Conservation (phyloP, 2,329 filamentous ascomycete genomes). For the Corinectria fuckeliana region DNA sequence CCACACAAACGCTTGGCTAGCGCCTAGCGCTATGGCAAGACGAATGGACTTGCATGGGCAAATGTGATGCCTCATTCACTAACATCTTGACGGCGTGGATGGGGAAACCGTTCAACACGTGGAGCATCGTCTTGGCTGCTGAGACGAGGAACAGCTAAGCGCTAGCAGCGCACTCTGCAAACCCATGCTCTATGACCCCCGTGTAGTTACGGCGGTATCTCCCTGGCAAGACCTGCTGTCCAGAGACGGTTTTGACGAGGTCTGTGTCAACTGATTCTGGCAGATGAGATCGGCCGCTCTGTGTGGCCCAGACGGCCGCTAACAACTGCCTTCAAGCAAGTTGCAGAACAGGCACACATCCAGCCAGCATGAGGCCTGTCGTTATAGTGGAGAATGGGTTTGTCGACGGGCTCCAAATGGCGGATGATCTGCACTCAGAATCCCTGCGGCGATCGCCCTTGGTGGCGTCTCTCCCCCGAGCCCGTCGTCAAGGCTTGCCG, state of each 20-base stretch:
- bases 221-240: neutral
- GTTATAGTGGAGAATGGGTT: constrained; percentile 21
- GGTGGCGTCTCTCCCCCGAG: constrained; percentile 34
- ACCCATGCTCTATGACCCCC: constrained; percentile 21
- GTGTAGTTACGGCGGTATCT: constrained; percentile 20
- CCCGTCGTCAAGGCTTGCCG: constrained; percentile 18
- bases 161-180: constrained; percentile 21
- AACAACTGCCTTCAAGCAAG: constrained; percentile 2
- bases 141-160: constrained; percentile 14
- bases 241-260: neutral
- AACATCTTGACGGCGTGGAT: constrained; percentile 6
- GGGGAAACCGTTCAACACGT: constrained; percentile 35
- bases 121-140: constrained; percentile 30
- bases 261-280: constrained; percentile 1
- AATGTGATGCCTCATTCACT: constrained; percentile 14
- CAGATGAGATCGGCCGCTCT: constrained; percentile 19
- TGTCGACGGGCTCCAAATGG: constrained; percentile 30
- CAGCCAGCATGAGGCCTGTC: constrained; percentile 24
- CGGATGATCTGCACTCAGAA: constrained; percentile 34
- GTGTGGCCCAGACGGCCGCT: constrained; percentile 4
- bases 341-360: constrained; percentile 11
- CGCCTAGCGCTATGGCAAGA: neutral
- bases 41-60: constrained; percentile 3
- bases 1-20: neutral
- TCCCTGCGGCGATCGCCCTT: constrained; percentile 38